Base-by-base conservation (phyloP, 345 rosid species). In the Microthlaspi erraticum region DNA sequence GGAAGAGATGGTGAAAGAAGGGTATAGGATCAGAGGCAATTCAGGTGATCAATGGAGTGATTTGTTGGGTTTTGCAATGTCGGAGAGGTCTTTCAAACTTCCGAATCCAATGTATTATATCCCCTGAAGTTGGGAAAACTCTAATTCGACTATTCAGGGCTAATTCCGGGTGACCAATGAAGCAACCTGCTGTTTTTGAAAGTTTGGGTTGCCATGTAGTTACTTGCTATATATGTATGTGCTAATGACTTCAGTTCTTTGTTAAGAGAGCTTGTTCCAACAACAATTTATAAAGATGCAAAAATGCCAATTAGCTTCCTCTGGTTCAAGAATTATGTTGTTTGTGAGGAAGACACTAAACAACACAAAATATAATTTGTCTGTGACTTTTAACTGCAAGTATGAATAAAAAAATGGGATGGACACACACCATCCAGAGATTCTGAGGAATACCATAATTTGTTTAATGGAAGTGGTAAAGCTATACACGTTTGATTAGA, bases 41-140 rank as follows among this genome's bases (percentile, higher is more conserved):
- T 88, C 90, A 2, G 97, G 98, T 12, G 98, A 93, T 44, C 98
- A 93, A 5, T 93, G 97, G 97, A 93, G 97, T 38, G 97, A 93
- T 75, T 71, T 93, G 66, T 73, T 92, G 68, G 95, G 93, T 18
- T 74, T 64, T 46, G 17, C 82, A 1, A 77, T 87, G 77, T 84
- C 96, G 2, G 36, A 2, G 23, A 87, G 96, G 5, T 90, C 97
- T 0, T 93, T 90, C 82, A 90, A 93, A 81, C 81, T 88, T 52
- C 97, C 97, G 0, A 93, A 93, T 78, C 96, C 96, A 12, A 87
- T 93, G 92, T 90, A 93, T 68, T 85, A 80, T 64, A 90, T 88
- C 33, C 84, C 87, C 32, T 87, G 56, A 76, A 10, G 36, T 13
- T n/a, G n/a, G 38, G 16, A 11, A 53, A 53, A 17, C 39, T 10